phyloP scores from a whole-genome alignment of 192 early-diverging fungal species.

The Obelidium mucronatum region DNA sequence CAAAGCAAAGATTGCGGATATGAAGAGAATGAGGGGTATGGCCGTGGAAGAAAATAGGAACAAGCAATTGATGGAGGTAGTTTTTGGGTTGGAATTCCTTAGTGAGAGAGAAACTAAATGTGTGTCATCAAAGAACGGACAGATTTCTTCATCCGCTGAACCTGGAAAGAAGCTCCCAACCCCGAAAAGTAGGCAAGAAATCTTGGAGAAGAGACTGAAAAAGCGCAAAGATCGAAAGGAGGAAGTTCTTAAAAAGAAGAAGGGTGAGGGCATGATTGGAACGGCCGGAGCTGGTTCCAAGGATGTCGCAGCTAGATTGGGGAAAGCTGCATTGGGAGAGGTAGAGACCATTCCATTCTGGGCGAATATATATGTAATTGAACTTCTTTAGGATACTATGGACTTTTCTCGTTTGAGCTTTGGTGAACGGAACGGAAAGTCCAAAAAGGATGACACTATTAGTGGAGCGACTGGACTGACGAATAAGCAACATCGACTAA shows the following conservation, averaged over 20 bases:
- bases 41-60: constrained; percentile 29
- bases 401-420: constrained; percentile 41
- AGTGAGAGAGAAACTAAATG: too few relatives aligned
- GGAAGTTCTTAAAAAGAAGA: constrained; percentile 63
- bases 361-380: background rate
- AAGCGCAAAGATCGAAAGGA: constrained; percentile 66
- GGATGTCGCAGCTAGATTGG: constrained; percentile 45
- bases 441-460: background rate
- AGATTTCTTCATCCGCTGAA: background rate
- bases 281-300: constrained; percentile 55
- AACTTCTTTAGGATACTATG: constrained; percentile 9
- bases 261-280: constrained; percentile 55
- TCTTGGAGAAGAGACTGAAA: constrained; percentile 76
- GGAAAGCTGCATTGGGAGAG: constrained; percentile 27
- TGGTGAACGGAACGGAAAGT: background rate
- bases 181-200: constrained; percentile 71
- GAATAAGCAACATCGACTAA: constrained; percentile 5
- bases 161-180: constrained; percentile 11
- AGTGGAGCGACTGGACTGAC: background rate
- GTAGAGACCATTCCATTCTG: background rate
- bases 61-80: background rate
- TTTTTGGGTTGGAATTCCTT: too few relatives aligned
- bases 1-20: constrained; percentile 23
- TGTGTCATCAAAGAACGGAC: background rate
- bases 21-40: constrained; percentile 39